A percentile compares a stretch with the other conserved stretches of the same genome.
Evolutionary conservation across 2,329 filamentous ascomycete genomes (phyloP).

Genomic region (Beauveria caledonica): DNA sequence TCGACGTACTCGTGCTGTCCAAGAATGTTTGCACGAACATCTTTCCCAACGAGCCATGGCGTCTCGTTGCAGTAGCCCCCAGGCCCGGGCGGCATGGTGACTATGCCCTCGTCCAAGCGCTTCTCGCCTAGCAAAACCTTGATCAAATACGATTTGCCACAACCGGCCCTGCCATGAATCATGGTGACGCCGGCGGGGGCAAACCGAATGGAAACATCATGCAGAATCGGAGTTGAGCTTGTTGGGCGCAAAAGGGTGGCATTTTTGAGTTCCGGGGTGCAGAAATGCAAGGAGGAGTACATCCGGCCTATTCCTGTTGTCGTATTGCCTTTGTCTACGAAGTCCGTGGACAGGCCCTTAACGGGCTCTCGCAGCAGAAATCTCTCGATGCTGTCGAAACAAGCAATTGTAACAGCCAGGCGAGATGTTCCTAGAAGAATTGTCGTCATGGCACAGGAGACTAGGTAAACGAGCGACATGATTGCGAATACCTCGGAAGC

Average conservation of each 20-base stretch:
- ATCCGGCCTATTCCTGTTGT: neutral
- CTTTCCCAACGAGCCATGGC: conserved; percentile 34
- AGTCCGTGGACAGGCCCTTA: neutral
- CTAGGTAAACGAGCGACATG: neutral
- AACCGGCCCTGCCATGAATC: neutral
- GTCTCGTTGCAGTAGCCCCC: conserved; percentile 19
- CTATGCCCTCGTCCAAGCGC: neutral
- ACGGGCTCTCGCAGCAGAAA: neutral
- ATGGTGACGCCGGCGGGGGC: conserved; percentile 17
- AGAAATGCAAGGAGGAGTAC: neutral
- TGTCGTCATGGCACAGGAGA: neutral
- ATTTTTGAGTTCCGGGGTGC: neutral
- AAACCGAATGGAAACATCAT: neutral
- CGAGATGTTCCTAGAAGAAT: neutral
- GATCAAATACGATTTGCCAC: neutral
- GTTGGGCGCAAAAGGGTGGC: neutral
- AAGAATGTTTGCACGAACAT: conserved; percentile 30
- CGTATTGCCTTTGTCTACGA: neutral
- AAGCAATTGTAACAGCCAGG: neutral
- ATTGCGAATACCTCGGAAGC: neutral
- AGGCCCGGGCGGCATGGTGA: neutral
- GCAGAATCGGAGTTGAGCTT: neutral
- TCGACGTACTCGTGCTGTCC: conserved; percentile 14
- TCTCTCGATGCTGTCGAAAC: neutral
- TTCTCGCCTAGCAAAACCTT: neutral